Conservation (phyloP, 2,329 filamentous ascomycete species). For the Fusarium armeniacum region DNA sequence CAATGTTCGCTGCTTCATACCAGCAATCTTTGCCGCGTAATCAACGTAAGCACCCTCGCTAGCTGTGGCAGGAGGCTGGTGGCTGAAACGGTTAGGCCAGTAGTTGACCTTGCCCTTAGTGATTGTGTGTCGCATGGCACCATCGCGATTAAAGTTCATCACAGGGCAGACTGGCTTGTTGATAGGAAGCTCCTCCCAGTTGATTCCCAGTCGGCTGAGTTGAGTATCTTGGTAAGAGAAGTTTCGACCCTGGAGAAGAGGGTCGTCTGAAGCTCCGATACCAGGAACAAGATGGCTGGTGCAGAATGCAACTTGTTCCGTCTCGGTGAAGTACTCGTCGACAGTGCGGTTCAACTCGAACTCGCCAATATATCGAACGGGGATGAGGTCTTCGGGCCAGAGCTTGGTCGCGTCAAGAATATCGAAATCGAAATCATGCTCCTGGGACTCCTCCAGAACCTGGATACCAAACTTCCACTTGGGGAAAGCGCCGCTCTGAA, state of each 20-base stretch:
- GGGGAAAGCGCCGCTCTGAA: constrained; percentile 77
- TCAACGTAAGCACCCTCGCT: constrained; percentile 78
- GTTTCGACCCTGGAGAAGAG: constrained; percentile 80
- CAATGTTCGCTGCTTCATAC: constrained; percentile 77
- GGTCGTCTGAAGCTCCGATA: constrained; percentile 82
- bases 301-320: constrained; percentile 86
- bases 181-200: constrained; percentile 83
- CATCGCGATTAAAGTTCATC: constrained; percentile 83
- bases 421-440: constrained; percentile 87
- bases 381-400: constrained; percentile 84
- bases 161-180: constrained; percentile 81
- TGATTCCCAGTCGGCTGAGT: constrained; percentile 76
- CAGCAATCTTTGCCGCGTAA: constrained; percentile 71
- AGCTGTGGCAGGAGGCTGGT: constrained; percentile 73
- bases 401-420: constrained; percentile 88
- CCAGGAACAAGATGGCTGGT: constrained; percentile 84
- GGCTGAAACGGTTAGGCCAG: constrained; percentile 71
- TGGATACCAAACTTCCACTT: constrained; percentile 90
- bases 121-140: constrained; percentile 79
- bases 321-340: constrained; percentile 86
- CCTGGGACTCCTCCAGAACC: constrained; percentile 76
- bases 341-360: constrained; percentile 83
- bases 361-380: constrained; percentile 82
- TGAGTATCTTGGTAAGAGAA: constrained; percentile 77
- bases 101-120: constrained; percentile 76